phyloP scores from a whole-genome alignment of 2,329 filamentous ascomycete genomes.

The Aspergillus latus region DNA sequence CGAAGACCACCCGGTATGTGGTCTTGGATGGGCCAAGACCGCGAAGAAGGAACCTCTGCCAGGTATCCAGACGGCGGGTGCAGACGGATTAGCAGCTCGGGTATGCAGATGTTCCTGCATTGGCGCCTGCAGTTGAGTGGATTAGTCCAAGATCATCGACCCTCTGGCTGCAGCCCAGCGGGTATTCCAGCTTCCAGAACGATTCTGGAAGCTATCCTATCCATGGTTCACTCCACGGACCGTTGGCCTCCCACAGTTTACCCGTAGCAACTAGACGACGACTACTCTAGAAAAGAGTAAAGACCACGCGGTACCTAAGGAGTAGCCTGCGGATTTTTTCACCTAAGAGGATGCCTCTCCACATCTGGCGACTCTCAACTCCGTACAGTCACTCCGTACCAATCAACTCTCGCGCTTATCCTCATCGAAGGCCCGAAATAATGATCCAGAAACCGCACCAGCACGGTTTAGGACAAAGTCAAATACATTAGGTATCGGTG shows the following conservation, averaged over 20 bases:
- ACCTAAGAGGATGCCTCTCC: constrained; percentile 3
- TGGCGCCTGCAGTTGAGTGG: constrained; percentile 6
- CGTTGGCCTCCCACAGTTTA: constrained; percentile 7
- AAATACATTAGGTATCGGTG: neutral
- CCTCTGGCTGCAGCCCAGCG: constrained; percentile 7
- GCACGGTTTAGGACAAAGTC: neutral
- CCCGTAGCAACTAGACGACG: neutral
- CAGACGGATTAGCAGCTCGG: neutral
- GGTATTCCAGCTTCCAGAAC: constrained; percentile 15
- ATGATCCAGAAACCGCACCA: constrained; percentile 4
- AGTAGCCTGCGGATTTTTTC: neutral
- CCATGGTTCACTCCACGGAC: constrained; percentile 16
- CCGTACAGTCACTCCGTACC: neutral
- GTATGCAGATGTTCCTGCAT: constrained; percentile 9
- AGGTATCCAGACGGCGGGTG: neutral
- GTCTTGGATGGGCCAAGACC: neutral
- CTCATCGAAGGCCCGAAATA: constrained; percentile 1
- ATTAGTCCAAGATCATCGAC: constrained; percentile 6
- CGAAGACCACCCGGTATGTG: neutral
- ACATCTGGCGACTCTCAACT: neutral
- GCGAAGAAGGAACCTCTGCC: neutral
- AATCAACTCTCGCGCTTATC: neutral
- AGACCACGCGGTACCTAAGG: neutral
- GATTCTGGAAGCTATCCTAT: constrained; percentile 14
- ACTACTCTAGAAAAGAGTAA: neutral